These are phyloP conservation scores for Trichoderma guizhouense DNA, from an alignment of 2,329 filamentous ascomycete genomes.

Conservation along the genomic window DNA sequence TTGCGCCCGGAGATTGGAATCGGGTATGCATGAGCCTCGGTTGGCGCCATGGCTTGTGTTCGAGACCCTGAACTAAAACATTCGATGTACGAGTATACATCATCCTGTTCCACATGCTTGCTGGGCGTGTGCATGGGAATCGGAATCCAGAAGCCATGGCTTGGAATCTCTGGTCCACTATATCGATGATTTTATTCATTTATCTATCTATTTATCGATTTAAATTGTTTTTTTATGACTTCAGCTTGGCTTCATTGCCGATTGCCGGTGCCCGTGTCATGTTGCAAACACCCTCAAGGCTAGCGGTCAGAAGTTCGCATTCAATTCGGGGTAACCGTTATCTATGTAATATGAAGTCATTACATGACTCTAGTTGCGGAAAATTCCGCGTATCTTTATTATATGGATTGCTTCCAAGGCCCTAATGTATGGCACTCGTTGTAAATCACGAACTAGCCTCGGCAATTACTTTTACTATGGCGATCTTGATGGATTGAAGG, in stretches of 20 bases:
- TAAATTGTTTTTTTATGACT: neutral
- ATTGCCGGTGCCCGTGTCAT: neutral
- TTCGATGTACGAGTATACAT: neutral
- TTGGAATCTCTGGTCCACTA: neutral
- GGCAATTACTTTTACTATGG: neutral
- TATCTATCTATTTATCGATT: neutral
- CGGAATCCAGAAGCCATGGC: neutral
- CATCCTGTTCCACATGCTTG: neutral
- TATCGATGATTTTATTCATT: neutral
- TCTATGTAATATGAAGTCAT: neutral
- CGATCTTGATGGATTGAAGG: neutral
- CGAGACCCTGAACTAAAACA: neutral
- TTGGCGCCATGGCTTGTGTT: neutral
- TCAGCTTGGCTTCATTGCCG: neutral
- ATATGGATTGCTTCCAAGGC: neutral
- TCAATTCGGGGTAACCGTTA: neutral
- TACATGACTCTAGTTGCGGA: neutral
- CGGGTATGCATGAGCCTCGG: neutral
- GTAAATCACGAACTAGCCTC: neutral
- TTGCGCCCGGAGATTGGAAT: neutral
- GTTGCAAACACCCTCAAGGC: neutral
- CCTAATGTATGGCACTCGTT: neutral
- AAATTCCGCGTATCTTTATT: neutral
- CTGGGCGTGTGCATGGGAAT: neutral
- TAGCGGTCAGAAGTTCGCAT: neutral